Conservation (phyloP, 257 asterid genomes). For the Craterostigma plantagineum region DNA sequence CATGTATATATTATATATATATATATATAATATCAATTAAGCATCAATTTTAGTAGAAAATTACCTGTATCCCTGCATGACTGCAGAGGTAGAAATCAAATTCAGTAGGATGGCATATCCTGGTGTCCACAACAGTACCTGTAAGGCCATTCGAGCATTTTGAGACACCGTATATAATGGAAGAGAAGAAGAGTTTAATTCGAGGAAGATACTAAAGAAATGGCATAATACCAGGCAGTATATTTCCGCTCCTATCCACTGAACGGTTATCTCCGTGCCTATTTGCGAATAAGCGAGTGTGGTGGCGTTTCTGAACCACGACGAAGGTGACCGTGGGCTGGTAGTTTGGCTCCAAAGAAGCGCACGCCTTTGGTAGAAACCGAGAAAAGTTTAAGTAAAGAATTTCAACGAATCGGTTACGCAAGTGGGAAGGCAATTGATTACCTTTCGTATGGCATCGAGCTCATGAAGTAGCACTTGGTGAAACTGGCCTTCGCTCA, state of each 20-base stretch:
- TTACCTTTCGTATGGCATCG: conserved; percentile 87
- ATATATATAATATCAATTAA: neutral
- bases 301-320: conserved; percentile 94
- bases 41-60: neutral
- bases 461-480: conserved; percentile 87
- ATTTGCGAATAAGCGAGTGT: conserved; percentile 73
- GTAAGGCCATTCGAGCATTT: neutral
- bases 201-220: neutral
- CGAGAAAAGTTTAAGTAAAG: conserved; percentile 1
- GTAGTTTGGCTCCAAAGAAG: conserved; percentile 77
- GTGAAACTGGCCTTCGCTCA: conserved; percentile 92
- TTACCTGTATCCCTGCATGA: conserved; percentile 93
- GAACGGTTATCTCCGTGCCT: conserved; percentile 50
- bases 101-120: conserved; percentile 92
- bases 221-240: conserved; percentile 58
- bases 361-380: conserved; percentile 60
- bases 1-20: too few relatives aligned
- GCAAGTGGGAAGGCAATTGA: neutral
- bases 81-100: conserved; percentile 94
- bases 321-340: conserved; percentile 95
- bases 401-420: neutral
- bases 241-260: conserved; percentile 72
- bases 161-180: neutral
- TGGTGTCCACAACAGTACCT: conserved; percentile 96
- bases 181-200: neutral